A percentile compares a stretch with the other conserved stretches of the same genome.
Conservation (phyloP, 2,329 filamentous ascomycete genomes). For the Epichloe scottii region DNA sequence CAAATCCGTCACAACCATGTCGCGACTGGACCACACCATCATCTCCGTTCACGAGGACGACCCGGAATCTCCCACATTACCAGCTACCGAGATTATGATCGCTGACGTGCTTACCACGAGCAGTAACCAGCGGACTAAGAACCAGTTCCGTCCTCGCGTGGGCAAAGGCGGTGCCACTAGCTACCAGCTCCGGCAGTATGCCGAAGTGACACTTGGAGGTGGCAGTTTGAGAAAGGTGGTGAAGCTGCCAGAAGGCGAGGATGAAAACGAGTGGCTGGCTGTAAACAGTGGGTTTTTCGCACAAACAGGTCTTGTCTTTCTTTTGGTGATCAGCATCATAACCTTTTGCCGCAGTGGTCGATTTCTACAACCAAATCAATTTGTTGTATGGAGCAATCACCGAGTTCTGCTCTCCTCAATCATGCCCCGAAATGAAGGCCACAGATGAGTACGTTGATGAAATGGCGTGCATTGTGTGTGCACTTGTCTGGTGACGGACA, state of each 20-base stretch:
- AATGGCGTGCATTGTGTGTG: not conserved
- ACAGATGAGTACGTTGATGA: slow-evolving; percentile 68
- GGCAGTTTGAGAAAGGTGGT: slow-evolving; percentile 93
- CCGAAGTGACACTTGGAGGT: slow-evolving; percentile 89
- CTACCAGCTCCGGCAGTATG: slow-evolving; percentile 96
- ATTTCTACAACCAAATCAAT: slow-evolving; percentile 99
- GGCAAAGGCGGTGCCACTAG: slow-evolving; percentile 74
- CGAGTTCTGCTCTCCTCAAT: slow-evolving; percentile 94
- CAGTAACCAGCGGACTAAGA: slow-evolving; percentile 68
- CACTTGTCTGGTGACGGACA: not conserved
- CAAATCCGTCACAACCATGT: slow-evolving; percentile 20
- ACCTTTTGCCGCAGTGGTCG: slow-evolving; percentile 56
- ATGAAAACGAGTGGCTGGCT: slow-evolving; percentile 94
- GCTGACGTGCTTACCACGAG: slow-evolving; percentile 17
- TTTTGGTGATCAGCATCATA: not conserved
- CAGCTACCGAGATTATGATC: slow-evolving; percentile 10
- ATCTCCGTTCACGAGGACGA: slow-evolving; percentile 19
- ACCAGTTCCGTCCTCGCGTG: slow-evolving; percentile 81
- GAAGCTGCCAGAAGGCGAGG: slow-evolving; percentile 91
- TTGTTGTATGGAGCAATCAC: slow-evolving; percentile 97
- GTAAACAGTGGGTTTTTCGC: slow-evolving; percentile 66
- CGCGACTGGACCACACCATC: slow-evolving; percentile 17
- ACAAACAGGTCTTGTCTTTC: not conserved
- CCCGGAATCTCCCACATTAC: slow-evolving; percentile 9
- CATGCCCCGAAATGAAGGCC: slow-evolving; percentile 99